These are phyloP conservation scores for Neocatenulostroma microsporum DNA, from an alignment of 2,329 filamentous ascomycete species.

Conservation along the genomic window DNA sequence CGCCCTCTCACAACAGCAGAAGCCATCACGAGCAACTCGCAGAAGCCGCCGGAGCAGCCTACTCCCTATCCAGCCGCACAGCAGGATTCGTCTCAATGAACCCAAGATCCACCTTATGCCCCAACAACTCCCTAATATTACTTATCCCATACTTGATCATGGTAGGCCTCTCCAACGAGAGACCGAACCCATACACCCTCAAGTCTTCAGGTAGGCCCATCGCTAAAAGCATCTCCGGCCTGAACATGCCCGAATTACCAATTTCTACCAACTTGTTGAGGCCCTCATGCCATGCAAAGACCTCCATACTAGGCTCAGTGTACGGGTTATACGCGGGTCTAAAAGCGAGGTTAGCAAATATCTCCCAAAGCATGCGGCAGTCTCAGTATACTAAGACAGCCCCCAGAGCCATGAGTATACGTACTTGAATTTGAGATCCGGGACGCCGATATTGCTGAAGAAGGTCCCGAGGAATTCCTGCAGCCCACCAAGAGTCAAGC, in stretches of 20 bases:
- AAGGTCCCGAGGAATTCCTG: slow-evolving; percentile 95
- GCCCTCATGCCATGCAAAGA: slow-evolving; percentile 90
- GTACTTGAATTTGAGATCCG: slow-evolving; percentile 65
- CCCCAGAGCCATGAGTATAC: too few relatives aligned
- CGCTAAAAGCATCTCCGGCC: slow-evolving; percentile 90
- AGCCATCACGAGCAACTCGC: too few relatives aligned
- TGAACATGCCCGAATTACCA: slow-evolving; percentile 97
- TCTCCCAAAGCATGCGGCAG: too few relatives aligned
- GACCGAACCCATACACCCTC: slow-evolving; percentile 87
- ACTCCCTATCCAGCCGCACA: slow-evolving; percentile 75
- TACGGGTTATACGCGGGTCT: slow-evolving; percentile 96
- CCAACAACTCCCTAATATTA: slow-evolving; percentile 86
- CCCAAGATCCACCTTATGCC: slow-evolving; percentile 88
- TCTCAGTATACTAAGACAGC: too few relatives aligned
- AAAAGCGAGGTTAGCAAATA: too few relatives aligned
- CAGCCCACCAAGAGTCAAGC: slow-evolving; percentile 80
- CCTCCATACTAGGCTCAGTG: slow-evolving; percentile 96
- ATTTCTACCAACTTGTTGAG: slow-evolving; percentile 92
- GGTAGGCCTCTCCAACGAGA: slow-evolving; percentile 86
- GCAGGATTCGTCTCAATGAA: slow-evolving; percentile 91
- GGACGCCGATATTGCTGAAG: slow-evolving; percentile 92
- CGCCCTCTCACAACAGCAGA: too few relatives aligned
- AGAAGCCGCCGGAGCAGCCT: too few relatives aligned
- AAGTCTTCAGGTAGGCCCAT: slow-evolving; percentile 91
- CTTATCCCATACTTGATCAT: slow-evolving; percentile 83